Conservation (phyloP, 169 alveolate species). For the Pseudocohnilembus persalinus region DNA sequence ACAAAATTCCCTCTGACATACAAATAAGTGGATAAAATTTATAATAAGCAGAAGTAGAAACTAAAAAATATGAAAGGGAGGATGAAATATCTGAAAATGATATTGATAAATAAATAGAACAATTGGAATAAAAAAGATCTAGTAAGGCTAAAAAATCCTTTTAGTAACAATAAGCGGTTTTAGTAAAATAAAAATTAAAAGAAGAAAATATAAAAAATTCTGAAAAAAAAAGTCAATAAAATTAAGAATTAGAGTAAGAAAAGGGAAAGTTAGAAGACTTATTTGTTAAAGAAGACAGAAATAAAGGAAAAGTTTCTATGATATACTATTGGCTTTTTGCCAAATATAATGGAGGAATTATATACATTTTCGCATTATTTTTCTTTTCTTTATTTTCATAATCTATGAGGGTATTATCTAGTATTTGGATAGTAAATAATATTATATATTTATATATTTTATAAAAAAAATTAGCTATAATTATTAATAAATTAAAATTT, state of each 20-base stretch:
- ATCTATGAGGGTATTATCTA: neutral
- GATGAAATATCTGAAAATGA: neutral
- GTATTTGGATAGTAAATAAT: conserved; percentile 10
- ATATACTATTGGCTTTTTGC: neutral
- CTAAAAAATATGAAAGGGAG: neutral
- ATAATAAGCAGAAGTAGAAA: conserved; percentile 1
- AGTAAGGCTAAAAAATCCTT: too few species aligned
- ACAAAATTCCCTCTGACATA: too few species aligned
- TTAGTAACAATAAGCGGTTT: too few species aligned
- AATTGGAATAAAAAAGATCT: conserved; percentile 13
- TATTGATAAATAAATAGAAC: neutral
- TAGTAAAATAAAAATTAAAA: neutral
- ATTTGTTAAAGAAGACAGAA: conserved; percentile 14
- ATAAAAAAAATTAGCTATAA: too few species aligned
- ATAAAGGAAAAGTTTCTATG: conserved; percentile 11
- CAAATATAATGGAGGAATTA: conserved; percentile 6
- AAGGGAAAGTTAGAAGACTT: conserved; percentile 10
- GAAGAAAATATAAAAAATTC: neutral
- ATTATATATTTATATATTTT: too few species aligned
- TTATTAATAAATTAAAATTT: too few species aligned
- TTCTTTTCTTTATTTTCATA: neutral
- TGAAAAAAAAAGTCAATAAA: neutral
- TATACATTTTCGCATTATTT: neutral
- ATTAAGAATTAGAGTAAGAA: conserved; percentile 2
- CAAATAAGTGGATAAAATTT: too few species aligned